Base-by-base conservation (phyloP, 371 early-diverging fungal genomes). In the Rhizopus arrhizus region DNA sequence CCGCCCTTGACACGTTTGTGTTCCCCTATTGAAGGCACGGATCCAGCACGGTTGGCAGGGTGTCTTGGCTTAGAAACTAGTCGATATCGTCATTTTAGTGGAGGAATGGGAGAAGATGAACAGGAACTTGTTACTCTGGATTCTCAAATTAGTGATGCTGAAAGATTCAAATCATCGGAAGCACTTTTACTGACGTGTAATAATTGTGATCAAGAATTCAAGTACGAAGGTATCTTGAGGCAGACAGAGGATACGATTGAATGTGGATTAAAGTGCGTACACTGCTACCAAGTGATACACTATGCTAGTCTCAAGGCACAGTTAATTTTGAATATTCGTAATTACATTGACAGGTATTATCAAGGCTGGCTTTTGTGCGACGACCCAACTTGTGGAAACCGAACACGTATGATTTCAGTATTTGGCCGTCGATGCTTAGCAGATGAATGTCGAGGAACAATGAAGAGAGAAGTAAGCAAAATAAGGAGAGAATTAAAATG, bases 1-100 rank as follows among this genome's bases (percentile, higher is more conserved):
- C 99, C 99, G 7, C 97, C 99, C 3, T 72, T 99, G n/a, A 81
- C 87, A 0, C 90, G 98, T 68, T 75, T 99, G 38, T 91, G 94
- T 34, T 90, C 86, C 36, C 93, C 91, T 7, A 92, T 99, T 16
- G 91, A 94, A 13, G 95, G 91, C 49, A 97, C 94, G 0, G 91
- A 94, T 62, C 76, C 84, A 32, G 80, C 83, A 5, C 81, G 86
- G 2, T 61, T 98, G 5, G 97, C 99, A 3, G 87, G 90, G 43
- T 92, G 89, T 61, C 83, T 99, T 11, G 98, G 97, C 58, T 61
- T 53, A 22, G 96, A 97, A 61, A 59, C 87, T 8, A 56, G 78
- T 51, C 88, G 90, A 58, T 95, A 82, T 75, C 22, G 29, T 8
- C 77, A 82, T 32, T 47, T 74, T 2, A 32, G 59, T 6, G 64